Evolutionary conservation across 257 asterid species (phyloP), one percentile per base, ranked within the genome.

Genomic region (Solanum gandarillasii): DNA sequence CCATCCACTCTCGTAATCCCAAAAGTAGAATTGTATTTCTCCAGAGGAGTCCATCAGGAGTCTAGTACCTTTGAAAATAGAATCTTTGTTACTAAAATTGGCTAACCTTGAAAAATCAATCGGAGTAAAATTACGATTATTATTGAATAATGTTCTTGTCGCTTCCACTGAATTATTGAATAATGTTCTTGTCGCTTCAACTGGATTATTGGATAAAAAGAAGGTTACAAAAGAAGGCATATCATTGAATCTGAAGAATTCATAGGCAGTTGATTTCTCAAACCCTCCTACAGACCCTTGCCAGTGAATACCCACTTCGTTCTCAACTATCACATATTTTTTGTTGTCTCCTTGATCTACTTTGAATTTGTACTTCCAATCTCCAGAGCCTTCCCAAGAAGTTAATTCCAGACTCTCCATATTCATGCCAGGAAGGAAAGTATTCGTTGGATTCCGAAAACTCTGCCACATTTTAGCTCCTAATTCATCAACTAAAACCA

Each of bases 371-470:
- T 78, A 41, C 12, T 41, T 41, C 46, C 46, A 10, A 41, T 41
- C 1, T 23, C 76, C 46, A 0, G 92, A 92, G 6, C 90, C 90
- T 3, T 60, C 29, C 70, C 70, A 60, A 23, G 29, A 60, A 38
- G 18, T 83, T 87, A 91, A 72, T 16, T 12, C 36, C 58, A 86
- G 27, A 5, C 18, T 75, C 5, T 14, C 78, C 92, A 93, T 84
- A 48, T 5, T 70, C 95, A 93, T 92, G n/a, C 94, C 92, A 3
- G 91, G 92, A 31, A 93, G 92, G 20, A 91, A 90, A 9, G 94
- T 91, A 79, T 93, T 85, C 0, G 94, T 89, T 73, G 94, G 93
- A 83, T 87, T 0, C 7, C 13, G 65, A 43, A 91, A 93, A 83
- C 95, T 92, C 46, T 92, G 91, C 95, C 95, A 92, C 39, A 88